Percentiles rank a stretch among this genome's conserved stretches.
Evolutionary conservation across 768 basidiomycete species (phyloP).

Genomic region (Boletus barrowsii): DNA sequence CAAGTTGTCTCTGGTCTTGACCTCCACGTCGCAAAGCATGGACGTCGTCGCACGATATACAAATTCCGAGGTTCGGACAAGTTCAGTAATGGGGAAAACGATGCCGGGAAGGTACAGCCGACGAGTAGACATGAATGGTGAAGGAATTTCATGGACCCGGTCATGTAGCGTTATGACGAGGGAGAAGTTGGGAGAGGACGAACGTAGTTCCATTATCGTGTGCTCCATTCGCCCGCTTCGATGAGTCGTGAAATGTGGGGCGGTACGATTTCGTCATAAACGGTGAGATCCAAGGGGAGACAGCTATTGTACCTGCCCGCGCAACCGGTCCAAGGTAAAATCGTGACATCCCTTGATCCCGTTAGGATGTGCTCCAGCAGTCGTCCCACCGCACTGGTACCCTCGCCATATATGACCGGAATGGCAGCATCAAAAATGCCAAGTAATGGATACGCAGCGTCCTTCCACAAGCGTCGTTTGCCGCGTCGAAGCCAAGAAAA

Average conservation of each 20-base stretch:
- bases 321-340: conserved; percentile 17
- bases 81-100: background rate
- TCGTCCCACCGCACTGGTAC: conserved; percentile 7
- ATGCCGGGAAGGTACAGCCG: conserved; percentile 5
- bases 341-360: conserved; percentile 4
- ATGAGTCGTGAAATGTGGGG: conserved; percentile 1
- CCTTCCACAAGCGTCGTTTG: conserved; percentile 8
- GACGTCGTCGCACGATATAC: conserved; percentile 2
- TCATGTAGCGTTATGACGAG: background rate
- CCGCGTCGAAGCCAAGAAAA: conserved; percentile 10
- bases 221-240: background rate
- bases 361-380: conserved; percentile 14
- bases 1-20: conserved; percentile 5
- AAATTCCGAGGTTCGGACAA: background rate
- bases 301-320: conserved; percentile 7
- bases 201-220: background rate
- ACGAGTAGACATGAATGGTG: background rate
- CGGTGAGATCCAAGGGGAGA: background rate
- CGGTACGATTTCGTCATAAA: background rate
- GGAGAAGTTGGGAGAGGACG: conserved; percentile 24
- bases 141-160: background rate
- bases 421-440: conserved; percentile 12
- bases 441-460: conserved; percentile 12
- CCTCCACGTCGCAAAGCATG: background rate
- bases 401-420: conserved; percentile 13